Evolutionary conservation across 768 basidiomycete species (phyloP), one percentile per base, ranked within the genome.

Genomic region (Boletus edulis): DNA sequence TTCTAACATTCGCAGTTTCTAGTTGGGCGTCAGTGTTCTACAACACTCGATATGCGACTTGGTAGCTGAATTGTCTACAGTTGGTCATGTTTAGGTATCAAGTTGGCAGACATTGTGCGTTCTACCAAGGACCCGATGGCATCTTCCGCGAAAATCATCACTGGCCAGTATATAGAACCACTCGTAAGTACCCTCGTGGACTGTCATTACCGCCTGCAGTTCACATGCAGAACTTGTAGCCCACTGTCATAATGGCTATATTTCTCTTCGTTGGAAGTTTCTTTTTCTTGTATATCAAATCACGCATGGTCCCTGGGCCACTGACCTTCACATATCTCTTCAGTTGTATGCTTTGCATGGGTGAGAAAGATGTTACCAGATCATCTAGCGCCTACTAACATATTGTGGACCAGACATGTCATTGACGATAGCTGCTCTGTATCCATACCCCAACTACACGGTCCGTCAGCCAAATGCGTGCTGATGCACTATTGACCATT

Each of bases 61-160:
- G 38, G 43, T 3, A 15, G 49, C 37, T 46, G 6, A 40, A 1
- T 9, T n/a, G 42, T 35, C 10, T 47, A 38, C 41, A 89, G 87
- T 29, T 91, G 87, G 87, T 70, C 72, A 10, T 85, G 82, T 63
- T 72, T 91, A 4, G 89, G 80, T 4, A 80, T 89, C 8, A 80
- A 79, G 56, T 68, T 89, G 4, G 84, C 88, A 4, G 72, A 80
- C 62, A 64, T 87, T 6, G 75, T 84, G 2, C 79, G 89, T 14
- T 70, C 60, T 2, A 61, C 80, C 35, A 74, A 69, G 15, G 69
- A 76, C 49, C 67, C 75, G 3, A 66, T 61, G 18, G 81, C 76
- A 0, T 67, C 75, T 4, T 39, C 76, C 2, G 41, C 62, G 8
- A 71, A 72, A 3, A 78, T 80, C 3, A 65, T 81, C 6, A 63